Evolutionary conservation across 192 early-diverging fungal genomes (phyloP).

Genomic region (Podila clonocystis): DNA sequence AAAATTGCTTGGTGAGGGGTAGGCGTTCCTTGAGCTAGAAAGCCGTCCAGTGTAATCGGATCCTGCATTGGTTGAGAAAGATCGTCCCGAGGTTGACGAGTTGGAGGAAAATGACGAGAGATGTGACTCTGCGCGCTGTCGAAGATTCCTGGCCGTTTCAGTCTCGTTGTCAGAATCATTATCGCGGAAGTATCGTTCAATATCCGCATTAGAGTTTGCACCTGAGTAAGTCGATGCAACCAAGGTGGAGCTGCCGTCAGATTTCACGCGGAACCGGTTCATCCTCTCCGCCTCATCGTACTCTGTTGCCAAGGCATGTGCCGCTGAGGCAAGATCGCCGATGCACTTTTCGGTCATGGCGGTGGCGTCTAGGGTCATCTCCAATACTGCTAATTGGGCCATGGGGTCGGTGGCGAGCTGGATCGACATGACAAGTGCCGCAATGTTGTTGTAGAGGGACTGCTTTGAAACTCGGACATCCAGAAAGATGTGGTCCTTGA

Average conservation of each 20-base stretch:
- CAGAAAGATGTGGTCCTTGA: slow-evolving; percentile 51
- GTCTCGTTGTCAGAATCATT: slow-evolving; percentile 23
- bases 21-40: slow-evolving; percentile 16
- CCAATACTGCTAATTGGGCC: slow-evolving; percentile 60
- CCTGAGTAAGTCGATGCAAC: slow-evolving; percentile 13
- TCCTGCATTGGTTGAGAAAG: slow-evolving; percentile 30
- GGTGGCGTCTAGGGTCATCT: slow-evolving; percentile 58
- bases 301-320: slow-evolving; percentile 63
- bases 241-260: slow-evolving; percentile 27
- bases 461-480: slow-evolving; percentile 73
- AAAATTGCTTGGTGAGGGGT: slow-evolving; percentile 24
- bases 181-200: slow-evolving; percentile 40
- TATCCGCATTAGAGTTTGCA: slow-evolving; percentile 18
- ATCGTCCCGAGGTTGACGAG: slow-evolving; percentile 24
- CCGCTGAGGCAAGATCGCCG: slow-evolving; percentile 58
- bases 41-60: slow-evolving; percentile 21
- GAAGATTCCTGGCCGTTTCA: slow-evolving; percentile 11
- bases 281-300: slow-evolving; percentile 58
- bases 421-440: slow-evolving; percentile 67
- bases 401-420: slow-evolving; percentile 65
- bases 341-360: slow-evolving; percentile 65
- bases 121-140: slow-evolving; percentile 33
- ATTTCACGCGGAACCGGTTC: slow-evolving; percentile 37
- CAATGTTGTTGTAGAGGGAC: slow-evolving; percentile 71
- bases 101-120: slow-evolving; percentile 27